Conservation (phyloP, 169 alveolate genomes). For the Theileria luwenshuni region DNA sequence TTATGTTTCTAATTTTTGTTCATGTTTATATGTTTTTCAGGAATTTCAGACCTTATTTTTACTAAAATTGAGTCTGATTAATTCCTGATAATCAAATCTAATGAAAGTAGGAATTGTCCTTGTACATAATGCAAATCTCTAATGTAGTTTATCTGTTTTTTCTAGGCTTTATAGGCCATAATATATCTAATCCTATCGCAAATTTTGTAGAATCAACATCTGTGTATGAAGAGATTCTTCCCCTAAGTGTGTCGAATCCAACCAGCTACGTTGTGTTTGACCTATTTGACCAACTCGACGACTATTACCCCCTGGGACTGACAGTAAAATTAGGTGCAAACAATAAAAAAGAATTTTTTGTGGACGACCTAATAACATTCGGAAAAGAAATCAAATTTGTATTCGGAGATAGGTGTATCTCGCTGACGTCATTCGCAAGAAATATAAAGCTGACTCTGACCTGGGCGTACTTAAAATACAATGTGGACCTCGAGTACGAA, state of each 20-base stretch:
- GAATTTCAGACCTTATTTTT: no score
- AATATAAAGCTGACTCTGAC: constrained; percentile 31
- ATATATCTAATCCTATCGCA: not conserved
- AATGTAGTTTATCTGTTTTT: constrained; percentile 1
- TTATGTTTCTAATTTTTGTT: no score
- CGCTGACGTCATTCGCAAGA: constrained; percentile 49
- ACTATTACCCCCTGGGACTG: constrained; percentile 27
- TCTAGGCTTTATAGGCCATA: not conserved
- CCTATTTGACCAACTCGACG: not conserved
- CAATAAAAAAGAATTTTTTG: not conserved
- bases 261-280: constrained; percentile 12
- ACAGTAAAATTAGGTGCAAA: not conserved
- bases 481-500: constrained; percentile 31
- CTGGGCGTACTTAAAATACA: not conserved
- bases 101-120: not conserved
- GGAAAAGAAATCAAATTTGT: constrained; percentile 28
- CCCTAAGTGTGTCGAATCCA: not conserved
- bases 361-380: constrained; percentile 21
- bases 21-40: no score
- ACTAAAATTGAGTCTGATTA: no score
- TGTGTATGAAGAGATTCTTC: constrained; percentile 8
- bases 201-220: constrained; percentile 2
- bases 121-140: constrained; percentile 6
- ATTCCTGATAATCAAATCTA: not conserved
- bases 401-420: constrained; percentile 41